Evolutionary conservation across 2,329 filamentous ascomycete species (phyloP).

Genomic region (Colletotrichum sp.): DNA sequence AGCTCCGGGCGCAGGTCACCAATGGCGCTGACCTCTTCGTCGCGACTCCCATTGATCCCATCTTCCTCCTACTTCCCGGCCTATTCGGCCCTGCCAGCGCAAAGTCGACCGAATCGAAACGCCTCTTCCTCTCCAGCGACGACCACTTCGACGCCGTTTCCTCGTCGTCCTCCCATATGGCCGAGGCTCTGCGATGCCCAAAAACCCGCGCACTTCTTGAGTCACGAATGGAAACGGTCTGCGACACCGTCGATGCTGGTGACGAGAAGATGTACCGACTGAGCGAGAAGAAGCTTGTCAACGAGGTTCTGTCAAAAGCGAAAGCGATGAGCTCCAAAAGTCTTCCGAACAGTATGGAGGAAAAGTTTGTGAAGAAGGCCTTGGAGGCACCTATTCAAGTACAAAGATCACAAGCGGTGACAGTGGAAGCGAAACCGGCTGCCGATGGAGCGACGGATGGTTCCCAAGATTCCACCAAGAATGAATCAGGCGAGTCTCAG

Average conservation of each 20-base stretch:
- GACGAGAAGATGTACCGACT: conserved; percentile 87
- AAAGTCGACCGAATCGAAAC: conserved; percentile 54
- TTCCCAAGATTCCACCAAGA: conserved; percentile 29
- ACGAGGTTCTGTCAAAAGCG: conserved; percentile 74
- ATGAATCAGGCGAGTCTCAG: conserved; percentile 45
- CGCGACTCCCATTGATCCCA: conserved; percentile 81
- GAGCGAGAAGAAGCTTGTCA: conserved; percentile 72
- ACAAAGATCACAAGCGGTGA: conserved; percentile 61
- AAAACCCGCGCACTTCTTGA: conserved; percentile 60
- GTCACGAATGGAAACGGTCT: conserved; percentile 70
- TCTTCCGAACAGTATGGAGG: conserved; percentile 82
- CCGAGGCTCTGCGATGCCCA: conserved; percentile 56
- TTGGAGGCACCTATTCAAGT: conserved; percentile 79
- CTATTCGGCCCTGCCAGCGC: conserved; percentile 55
- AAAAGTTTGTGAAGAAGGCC: conserved; percentile 77
- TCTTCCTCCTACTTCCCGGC: conserved; percentile 83
- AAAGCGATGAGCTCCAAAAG: conserved; percentile 66
- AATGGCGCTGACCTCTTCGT: conserved; percentile 78
- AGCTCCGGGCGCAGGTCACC: conserved; percentile 46
- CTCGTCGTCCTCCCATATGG: conserved; percentile 61
- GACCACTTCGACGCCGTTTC: conserved; percentile 73
- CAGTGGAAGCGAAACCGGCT: background rate
- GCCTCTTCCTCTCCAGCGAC: conserved; percentile 71
- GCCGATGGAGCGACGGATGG: conserved; percentile 22
- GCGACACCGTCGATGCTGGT: conserved; percentile 82